phyloP scores from a whole-genome alignment of 2,329 filamentous ascomycete species.

The Phialophora tarda region DNA sequence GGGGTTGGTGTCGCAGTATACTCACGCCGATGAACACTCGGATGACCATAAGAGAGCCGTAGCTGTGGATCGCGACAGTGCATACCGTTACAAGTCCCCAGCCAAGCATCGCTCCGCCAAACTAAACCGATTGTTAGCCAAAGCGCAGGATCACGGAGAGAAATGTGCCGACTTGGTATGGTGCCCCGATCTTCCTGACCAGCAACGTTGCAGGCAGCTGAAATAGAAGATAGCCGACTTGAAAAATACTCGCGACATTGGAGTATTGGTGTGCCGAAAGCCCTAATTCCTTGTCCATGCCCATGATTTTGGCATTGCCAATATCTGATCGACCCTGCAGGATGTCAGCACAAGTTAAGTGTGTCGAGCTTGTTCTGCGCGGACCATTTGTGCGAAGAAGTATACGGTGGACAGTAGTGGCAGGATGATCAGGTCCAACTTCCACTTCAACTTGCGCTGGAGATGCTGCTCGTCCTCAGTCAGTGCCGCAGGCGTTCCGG shows the following conservation, averaged over 20 bases:
- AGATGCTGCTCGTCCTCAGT: constrained; percentile 7
- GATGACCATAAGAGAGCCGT: constrained; percentile 15
- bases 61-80: constrained; percentile 18
- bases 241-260: constrained; percentile 18
- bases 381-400: constrained; percentile 25
- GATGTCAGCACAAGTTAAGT: not conserved
- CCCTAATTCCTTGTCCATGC: constrained; percentile 23
- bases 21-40: constrained; percentile 10
- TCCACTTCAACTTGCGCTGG: constrained; percentile 29
- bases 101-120: constrained; percentile 17
- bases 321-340: constrained; percentile 18
- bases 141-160: not conserved
- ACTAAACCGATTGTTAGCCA: not conserved
- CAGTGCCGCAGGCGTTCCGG: not conserved
- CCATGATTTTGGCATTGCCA: constrained; percentile 25
- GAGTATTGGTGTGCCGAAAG: constrained; percentile 17
- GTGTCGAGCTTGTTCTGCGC: not conserved
- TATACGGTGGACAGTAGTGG: constrained; percentile 27
- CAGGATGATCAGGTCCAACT: constrained; percentile 26
- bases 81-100: constrained; percentile 18
- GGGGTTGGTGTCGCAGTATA: not conserved
- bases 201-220: constrained; percentile 17
- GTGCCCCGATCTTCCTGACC: constrained; percentile 16
- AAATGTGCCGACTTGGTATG: constrained; percentile 7
- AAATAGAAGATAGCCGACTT: constrained; percentile 21